Conservation (phyloP, 768 basidiomycete species). For the Coprinopsis cinerea region DNA sequence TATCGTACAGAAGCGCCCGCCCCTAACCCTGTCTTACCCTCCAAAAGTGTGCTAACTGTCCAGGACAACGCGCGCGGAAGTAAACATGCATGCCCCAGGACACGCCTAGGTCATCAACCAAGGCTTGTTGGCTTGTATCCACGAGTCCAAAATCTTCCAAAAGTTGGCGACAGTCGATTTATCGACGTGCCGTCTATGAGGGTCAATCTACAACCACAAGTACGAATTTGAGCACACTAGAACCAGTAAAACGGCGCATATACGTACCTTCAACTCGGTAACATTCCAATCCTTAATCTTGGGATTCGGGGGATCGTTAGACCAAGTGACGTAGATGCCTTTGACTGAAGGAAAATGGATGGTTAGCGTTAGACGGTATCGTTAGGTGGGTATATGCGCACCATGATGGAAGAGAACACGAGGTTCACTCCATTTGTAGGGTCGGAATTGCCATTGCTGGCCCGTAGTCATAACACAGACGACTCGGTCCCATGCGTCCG, state of each 20-base stretch:
- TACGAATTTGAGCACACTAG: neutral
- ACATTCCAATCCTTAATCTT: conserved; percentile 98
- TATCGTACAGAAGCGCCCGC: too few relatives aligned
- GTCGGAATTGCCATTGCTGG: conserved; percentile 95
- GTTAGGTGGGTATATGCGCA: conserved; percentile 21
- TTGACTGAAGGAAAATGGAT: conserved; percentile 54
- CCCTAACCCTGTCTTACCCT: too few relatives aligned
- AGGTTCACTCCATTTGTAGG: conserved; percentile 97
- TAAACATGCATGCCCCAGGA: conserved; percentile 18
- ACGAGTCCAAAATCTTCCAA: conserved; percentile 87
- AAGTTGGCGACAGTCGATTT: conserved; percentile 93
- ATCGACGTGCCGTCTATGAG: conserved; percentile 84
- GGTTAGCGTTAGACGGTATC: neutral
- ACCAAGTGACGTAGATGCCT: conserved; percentile 93
- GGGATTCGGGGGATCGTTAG: conserved; percentile 82
- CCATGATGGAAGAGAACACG: conserved; percentile 90
- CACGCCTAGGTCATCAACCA: conserved; percentile 45
- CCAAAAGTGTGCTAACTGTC: too few relatives aligned
- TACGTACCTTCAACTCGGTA: conserved; percentile 77
- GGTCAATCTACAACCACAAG: conserved; percentile 65
- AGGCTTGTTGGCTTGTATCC: conserved; percentile 78
- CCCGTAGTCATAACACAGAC: conserved; percentile 98
- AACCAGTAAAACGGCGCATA: neutral
- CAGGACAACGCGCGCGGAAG: too few relatives aligned
- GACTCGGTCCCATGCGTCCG: conserved; percentile 95